phyloP scores from a whole-genome alignment of 2,329 filamentous ascomycete genomes.

The Fusarium coffeatum region DNA sequence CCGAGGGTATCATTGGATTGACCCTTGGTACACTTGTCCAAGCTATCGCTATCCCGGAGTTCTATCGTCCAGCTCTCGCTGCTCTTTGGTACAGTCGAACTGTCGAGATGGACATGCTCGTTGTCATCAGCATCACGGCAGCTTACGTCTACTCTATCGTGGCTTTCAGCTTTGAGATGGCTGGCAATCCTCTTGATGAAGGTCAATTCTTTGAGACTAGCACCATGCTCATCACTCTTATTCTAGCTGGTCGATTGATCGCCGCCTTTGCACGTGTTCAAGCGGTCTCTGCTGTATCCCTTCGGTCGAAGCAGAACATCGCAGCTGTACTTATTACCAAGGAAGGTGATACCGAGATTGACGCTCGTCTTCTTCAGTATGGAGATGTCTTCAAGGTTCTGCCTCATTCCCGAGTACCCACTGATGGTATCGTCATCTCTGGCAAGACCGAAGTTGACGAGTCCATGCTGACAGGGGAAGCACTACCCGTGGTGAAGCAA shows the following conservation, averaged over 20 bases:
- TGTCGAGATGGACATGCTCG: constrained; percentile 68
- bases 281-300: constrained; percentile 53
- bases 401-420: constrained; percentile 64
- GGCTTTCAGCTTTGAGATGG: constrained; percentile 53
- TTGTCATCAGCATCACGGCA: constrained; percentile 65
- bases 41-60: constrained; percentile 59
- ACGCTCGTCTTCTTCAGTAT: constrained; percentile 67
- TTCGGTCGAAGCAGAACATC: constrained; percentile 59
- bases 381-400: constrained; percentile 65
- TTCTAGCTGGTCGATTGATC: constrained; percentile 53
- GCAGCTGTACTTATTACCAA: constrained; percentile 59
- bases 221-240: constrained; percentile 56
- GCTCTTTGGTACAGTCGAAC: constrained; percentile 57
- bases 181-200: constrained; percentile 43
- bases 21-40: constrained; percentile 64
- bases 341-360: constrained; percentile 57
- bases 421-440: constrained; percentile 66
- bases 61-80: constrained; percentile 62
- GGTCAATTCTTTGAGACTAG: constrained; percentile 52
- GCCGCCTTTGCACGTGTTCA: constrained; percentile 53
- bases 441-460: constrained; percentile 71
- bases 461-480: constrained; percentile 62
- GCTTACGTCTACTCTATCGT: constrained; percentile 64
- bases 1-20: constrained; percentile 51
- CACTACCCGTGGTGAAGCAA: constrained; percentile 1